phyloP scores from a whole-genome alignment of 2,329 filamentous ascomycete species.

The Cladophialophora carrionii region DNA sequence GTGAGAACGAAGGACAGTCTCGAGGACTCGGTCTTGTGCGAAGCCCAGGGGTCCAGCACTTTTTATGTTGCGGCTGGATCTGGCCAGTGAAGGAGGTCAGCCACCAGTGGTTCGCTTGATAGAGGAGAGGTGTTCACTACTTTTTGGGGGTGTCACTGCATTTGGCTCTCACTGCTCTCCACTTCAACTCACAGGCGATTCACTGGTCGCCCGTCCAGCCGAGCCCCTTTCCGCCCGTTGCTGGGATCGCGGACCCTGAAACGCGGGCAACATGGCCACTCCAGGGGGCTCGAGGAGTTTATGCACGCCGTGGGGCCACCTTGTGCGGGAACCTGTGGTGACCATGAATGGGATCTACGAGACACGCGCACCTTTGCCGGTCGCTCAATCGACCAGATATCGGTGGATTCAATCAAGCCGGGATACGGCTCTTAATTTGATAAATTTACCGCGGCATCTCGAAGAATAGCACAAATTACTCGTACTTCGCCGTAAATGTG shows the following conservation, averaged over 20 bases:
- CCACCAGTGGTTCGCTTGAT: not conserved
- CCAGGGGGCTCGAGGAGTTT: too few species aligned
- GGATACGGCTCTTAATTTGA: not conserved
- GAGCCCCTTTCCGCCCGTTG: slow-evolving; percentile 19
- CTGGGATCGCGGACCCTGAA: slow-evolving; percentile 21
- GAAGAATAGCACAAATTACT: not conserved
- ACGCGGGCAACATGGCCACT: slow-evolving; percentile 9
- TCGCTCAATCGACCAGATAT: not conserved
- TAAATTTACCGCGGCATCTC: not conserved
- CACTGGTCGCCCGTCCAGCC: slow-evolving; percentile 5
- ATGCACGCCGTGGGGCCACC: not conserved
- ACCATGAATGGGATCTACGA: not conserved
- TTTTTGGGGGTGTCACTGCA: slow-evolving; percentile 17
- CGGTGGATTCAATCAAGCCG: not conserved
- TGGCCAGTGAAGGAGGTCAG: slow-evolving; percentile 14
- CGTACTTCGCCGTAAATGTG: not conserved
- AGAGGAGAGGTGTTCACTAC: slow-evolving; percentile 33
- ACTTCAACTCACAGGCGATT: not conserved
- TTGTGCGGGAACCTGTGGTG: not conserved
- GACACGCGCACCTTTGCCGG: not conserved
- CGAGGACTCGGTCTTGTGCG: not conserved
- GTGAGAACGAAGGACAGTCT: slow-evolving; percentile 8
- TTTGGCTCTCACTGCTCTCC: slow-evolving; percentile 4
- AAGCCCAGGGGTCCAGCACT: slow-evolving; percentile 7
- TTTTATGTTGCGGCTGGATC: slow-evolving; percentile 6